A percentile compares a stretch with the other conserved stretches of the same genome.
Evolutionary conservation across 1,284 basidiomycete genomes (phyloP).

Genomic region (Boletus semigastroideus): DNA sequence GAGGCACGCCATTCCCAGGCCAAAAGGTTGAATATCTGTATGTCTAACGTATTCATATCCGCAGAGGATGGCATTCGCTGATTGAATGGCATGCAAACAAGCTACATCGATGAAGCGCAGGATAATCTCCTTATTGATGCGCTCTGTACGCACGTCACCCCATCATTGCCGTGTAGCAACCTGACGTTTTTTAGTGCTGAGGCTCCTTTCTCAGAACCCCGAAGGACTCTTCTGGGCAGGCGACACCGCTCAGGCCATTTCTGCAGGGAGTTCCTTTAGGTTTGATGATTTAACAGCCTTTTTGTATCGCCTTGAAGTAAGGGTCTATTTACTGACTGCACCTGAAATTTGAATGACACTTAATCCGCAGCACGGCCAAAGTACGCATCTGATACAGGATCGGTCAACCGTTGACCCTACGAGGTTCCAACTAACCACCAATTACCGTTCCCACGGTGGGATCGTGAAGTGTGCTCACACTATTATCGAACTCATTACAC

Average conservation of each 20-base stretch:
- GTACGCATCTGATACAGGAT: conserved; percentile 11
- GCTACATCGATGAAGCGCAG: conserved; percentile 74
- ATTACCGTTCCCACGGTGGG: conserved; percentile 72
- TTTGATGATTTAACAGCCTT: conserved; percentile 74
- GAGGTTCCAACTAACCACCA: conserved; percentile 60
- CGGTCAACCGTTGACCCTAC: conserved; percentile 35
- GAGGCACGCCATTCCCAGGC: conserved; percentile 35
- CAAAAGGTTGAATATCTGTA: conserved; percentile 58
- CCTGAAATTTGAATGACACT: neutral
- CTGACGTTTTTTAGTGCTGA: conserved; percentile 47
- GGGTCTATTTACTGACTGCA: neutral
- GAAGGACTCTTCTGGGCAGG: conserved; percentile 77
- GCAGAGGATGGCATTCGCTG: neutral
- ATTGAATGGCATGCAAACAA: conserved; percentile 23
- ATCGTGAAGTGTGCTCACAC: conserved; percentile 68
- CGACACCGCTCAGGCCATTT: conserved; percentile 77
- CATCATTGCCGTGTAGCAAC: neutral
- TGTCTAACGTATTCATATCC: conserved; percentile 19
- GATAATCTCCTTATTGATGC: conserved; percentile 71
- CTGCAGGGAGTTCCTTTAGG: conserved; percentile 66
- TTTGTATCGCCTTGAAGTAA: conserved; percentile 57
- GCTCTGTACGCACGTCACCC: conserved; percentile 41
- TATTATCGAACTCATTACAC: conserved; percentile 59
- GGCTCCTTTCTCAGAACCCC: conserved; percentile 58
- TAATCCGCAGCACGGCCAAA: conserved; percentile 21